Evolutionary conservation across 139 green algal species (phyloP), one percentile per base, ranked within the genome.

Genomic region (Tetratostichococcus sp.): DNA sequence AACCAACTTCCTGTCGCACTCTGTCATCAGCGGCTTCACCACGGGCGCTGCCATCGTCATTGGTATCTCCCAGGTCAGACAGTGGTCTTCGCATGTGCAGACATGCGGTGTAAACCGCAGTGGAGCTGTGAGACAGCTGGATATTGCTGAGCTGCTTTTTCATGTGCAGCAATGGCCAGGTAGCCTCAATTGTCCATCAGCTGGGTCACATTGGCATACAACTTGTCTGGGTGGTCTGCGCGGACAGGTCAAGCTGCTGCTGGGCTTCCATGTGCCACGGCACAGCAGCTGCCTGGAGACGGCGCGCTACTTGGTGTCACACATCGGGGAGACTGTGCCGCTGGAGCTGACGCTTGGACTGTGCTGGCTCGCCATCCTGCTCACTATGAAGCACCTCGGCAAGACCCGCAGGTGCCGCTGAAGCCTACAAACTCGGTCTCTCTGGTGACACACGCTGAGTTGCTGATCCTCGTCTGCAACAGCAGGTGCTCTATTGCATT

Each of bases 11-110:
- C 80, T 97, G 34, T 85, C 68, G 2, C 90, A 97, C 78, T 65
- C 85, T 0, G 86, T 93, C 30, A 91, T 93, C 50, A 83, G 74
- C 32, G 92, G 92, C 58, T 97, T 97, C 89, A 94, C 89, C 28
- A 86, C 75, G 0, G 92, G 89, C 21, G 91, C 92, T 8, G 90
- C 92, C 31, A 89, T 97, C 71, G 89, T 89, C 67, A 97, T 93
- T 74, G 86, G 75, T 35, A 43, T 89, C 28, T 82, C 74, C 31
- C 87, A 92, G 50, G 50, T 62, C 39, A 50, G 39, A 14, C 39
- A 22, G 39, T 50, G 8, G 39, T 50, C 14, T 50, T 8, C 8
- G 39, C n/a, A n/a, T n/a, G n/a, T n/a, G n/a, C n/a, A n/a, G n/a
- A n/a, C n/a, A n/a, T n/a, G n/a, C n/a, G n/a, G n/a, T n/a, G n/a